A percentile compares a stretch with the other conserved stretches of the same genome.
Conservation (phyloP, 202 grass and related monocot genomes). For the Zoysia matrella region DNA sequence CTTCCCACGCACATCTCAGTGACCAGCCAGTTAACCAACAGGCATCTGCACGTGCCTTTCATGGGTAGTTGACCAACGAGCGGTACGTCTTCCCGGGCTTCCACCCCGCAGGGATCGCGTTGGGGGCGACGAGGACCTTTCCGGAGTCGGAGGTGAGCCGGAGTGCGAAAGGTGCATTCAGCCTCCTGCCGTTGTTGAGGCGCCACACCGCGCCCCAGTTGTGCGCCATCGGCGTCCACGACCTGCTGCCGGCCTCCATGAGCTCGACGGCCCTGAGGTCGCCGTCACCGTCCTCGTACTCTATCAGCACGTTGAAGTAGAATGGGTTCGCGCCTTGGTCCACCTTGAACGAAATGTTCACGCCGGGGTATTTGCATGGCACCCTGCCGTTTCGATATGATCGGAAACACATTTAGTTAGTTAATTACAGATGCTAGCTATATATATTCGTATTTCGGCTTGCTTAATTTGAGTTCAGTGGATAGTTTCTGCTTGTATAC, state of each 20-base stretch:
- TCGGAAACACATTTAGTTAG: neutral
- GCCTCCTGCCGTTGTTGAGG: neutral
- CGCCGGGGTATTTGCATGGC: slow-evolving; percentile 76
- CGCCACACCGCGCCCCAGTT: slow-evolving; percentile 80
- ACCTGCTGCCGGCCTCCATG: slow-evolving; percentile 48
- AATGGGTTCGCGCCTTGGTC: slow-evolving; percentile 78
- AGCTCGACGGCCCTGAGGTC: slow-evolving; percentile 11
- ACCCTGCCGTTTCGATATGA: slow-evolving; percentile 47
- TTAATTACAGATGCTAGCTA: neutral
- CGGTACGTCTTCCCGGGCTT: slow-evolving; percentile 45
- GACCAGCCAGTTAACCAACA: slow-evolving; percentile 2
- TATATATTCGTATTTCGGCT: neutral
- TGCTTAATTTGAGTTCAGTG: neutral
- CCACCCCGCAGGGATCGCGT: slow-evolving; percentile 49
- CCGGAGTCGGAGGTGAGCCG: slow-evolving; percentile 75
- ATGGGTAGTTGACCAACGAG: slow-evolving; percentile 65
- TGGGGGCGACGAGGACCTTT: slow-evolving; percentile 58
- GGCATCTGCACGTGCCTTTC: neutral
- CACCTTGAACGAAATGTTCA: slow-evolving; percentile 72
- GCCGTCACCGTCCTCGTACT: slow-evolving; percentile 33
- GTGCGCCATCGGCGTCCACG: slow-evolving; percentile 71
- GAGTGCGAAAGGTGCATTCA: slow-evolving; percentile 67
- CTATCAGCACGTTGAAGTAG: slow-evolving; percentile 74
- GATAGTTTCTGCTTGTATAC: neutral
- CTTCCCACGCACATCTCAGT: neutral